Base-by-base conservation (phyloP, 306 rosid species). In the Trichosanthes cucumerina region DNA sequence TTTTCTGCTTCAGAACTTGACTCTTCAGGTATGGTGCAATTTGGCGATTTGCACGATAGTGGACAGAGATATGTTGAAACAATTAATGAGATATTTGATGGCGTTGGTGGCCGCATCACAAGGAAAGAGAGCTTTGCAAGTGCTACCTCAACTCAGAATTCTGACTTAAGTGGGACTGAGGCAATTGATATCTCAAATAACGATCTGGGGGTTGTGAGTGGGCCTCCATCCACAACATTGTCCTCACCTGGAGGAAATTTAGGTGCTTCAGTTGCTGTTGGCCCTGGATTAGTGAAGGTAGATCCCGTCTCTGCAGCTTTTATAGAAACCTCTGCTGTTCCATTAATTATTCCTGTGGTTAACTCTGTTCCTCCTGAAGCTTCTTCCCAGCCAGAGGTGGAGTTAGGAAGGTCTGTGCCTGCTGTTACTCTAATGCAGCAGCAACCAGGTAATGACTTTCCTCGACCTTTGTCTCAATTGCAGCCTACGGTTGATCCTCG, bases 1-100 rank as follows among this genome's bases (percentile, higher is more conserved):
- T 90, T 90, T 80, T 88, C 93, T 72, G 83, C 85, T 78, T 85
- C 91, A 2, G 96, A 93, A 78, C 81, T 82, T 68, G 96, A 91
- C 75, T 9, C 81, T 81, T 79, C 86, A 52, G 85, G 86, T 76
- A 85, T 46, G 76, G 60, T 71, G 31, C 93, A 81, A 52, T 78
- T 79, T 34, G 90, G 83, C 26, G 90, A 92, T 78, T 52, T 86
- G 26, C 86, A 83, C 43, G 90, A 90, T 78, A 80, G 86, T 24
- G 96, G 92, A 53, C 96, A 84, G 88, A 87, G 80, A 80, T 93
- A 89, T 78, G 88, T 93, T 80, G 94, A 93, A 73, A 93, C 97
- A 4, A 94, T 92, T 84, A 93, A 93, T 85, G 97, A 89, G 49
- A 53, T 88, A 63, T 56, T 43, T n/a, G 96, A 87, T 78, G 85